Base-by-base conservation (phyloP, 805 yeast genomes). In the Naumovozyma dairenensis region DNA sequence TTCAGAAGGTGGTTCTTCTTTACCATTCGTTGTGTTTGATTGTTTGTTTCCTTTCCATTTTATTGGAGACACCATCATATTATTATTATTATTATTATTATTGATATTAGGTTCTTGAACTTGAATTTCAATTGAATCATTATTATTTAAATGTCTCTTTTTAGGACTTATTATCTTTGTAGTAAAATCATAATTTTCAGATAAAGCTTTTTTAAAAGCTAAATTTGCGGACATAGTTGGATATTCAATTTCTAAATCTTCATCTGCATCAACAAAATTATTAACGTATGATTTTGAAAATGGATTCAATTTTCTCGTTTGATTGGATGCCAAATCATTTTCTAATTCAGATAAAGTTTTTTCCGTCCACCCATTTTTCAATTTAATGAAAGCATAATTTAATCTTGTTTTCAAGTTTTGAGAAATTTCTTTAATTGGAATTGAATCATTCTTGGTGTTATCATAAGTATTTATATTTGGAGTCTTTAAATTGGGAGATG, bases 381-480 rank as follows among this genome's bases (percentile, higher is more conserved):
- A 48, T 41, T 62, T 63, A 8, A 62, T 60, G 40, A 60, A 53
- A 2, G 69, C 69, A 43, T 63, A 62, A 35, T 60, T 62, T 12
- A 65, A 43, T 35, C 68, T 49, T 10, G 67, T 60, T 36, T 59
- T 60, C 26, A 65, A 46, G 36, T 58, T 59, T 16, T 60, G 53
- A 1, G 69, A 63, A 14, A 64, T 55, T 30, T 60, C 62, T 32
- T 66, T 51, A 10, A 63, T 63, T 8, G 67, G 67, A 8, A 22
- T 24, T 9, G 21, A n/a, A 14, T 31, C 22, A 10, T 35, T 34
- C 25, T 35, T 35, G 3, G 29, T 28, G 21, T 29, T 24, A 2
- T 13, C 8, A 15, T 25, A 26, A 16, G 17, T 22, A 5, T 31
- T 29, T n/a, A 36, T 36, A n/a, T 37, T 32, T 14, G 60, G 59